phyloP scores from a whole-genome alignment of 306 rosid genomes.

The Glycine latifolia region DNA sequence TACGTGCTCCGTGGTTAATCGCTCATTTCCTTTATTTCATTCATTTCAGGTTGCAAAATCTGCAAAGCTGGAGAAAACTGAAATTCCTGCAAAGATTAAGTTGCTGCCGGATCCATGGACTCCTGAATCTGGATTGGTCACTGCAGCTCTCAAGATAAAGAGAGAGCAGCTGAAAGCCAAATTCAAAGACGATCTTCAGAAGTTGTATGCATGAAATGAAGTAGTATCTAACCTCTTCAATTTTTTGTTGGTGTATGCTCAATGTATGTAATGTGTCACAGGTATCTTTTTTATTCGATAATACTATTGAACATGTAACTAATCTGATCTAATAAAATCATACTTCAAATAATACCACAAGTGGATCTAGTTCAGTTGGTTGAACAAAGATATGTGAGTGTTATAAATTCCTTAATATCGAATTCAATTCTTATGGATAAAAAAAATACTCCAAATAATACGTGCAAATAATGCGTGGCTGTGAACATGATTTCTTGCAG shows the following conservation, averaged over 20 bases:
- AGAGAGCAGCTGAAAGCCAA: constrained; percentile 83
- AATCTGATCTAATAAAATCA: background rate
- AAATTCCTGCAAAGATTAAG: constrained; percentile 78
- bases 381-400: too few relatives aligned
- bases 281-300: background rate
- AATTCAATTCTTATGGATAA: too few relatives aligned
- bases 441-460: background rate
- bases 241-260: background rate
- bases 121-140: constrained; percentile 90
- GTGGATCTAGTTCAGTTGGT: too few relatives aligned
- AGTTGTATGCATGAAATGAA: constrained; percentile 71
- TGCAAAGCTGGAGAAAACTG: constrained; percentile 74
- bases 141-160: constrained; percentile 91
- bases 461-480: background rate
- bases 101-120: constrained; percentile 87
- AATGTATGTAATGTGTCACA: background rate
- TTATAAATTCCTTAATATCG: too few relatives aligned
- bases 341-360: background rate
- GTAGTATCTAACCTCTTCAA: constrained; percentile 45
- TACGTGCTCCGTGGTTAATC: constrained; percentile 12
- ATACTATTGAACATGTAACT: background rate
- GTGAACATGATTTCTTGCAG: background rate
- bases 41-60: constrained; percentile 71
- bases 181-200: constrained; percentile 73
- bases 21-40: background rate